Percentiles rank a stretch among this genome's conserved stretches.
Evolutionary conservation across 129 eudicot genomes (phyloP).

Genomic region (Flaveria linearis): DNA sequence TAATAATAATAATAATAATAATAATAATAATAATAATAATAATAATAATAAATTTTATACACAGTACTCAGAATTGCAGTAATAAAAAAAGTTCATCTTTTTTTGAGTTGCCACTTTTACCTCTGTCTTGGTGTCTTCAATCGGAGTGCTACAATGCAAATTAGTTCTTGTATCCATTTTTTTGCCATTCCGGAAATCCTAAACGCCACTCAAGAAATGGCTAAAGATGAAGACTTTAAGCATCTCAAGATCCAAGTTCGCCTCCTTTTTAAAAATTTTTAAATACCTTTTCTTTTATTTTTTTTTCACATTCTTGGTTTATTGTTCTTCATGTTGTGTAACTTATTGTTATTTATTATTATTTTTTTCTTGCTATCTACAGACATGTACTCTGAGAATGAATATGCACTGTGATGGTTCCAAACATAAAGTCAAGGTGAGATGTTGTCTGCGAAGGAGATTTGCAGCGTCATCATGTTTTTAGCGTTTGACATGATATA

Average conservation of each 20-base stretch:
- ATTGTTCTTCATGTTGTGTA: neutral
- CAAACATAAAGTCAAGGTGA: constrained; percentile 46
- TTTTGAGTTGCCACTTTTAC: constrained; percentile 24
- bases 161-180: constrained; percentile 34
- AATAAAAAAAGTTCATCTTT: constrained; percentile 3
- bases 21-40: too few species aligned
- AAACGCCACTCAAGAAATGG: constrained; percentile 51
- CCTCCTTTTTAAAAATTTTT: neutral
- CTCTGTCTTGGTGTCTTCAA: constrained; percentile 12
- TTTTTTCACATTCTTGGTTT: constrained; percentile 6
- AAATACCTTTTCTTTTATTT: neutral
- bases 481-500: too few species aligned
- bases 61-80: constrained; percentile 19
- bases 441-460: too few species aligned
- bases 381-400: constrained; percentile 47
- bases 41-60: neutral
- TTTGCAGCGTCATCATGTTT: too few species aligned
- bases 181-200: constrained; percentile 34
- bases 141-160: constrained; percentile 30
- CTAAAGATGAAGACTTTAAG: constrained; percentile 90
- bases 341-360: neutral
- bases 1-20: too few species aligned
- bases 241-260: constrained; percentile 89
- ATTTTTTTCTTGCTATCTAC: neutral
- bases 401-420: constrained; percentile 56